phyloP scores from a whole-genome alignment of 768 basidiomycete species.

The Calvatia gigantea region DNA sequence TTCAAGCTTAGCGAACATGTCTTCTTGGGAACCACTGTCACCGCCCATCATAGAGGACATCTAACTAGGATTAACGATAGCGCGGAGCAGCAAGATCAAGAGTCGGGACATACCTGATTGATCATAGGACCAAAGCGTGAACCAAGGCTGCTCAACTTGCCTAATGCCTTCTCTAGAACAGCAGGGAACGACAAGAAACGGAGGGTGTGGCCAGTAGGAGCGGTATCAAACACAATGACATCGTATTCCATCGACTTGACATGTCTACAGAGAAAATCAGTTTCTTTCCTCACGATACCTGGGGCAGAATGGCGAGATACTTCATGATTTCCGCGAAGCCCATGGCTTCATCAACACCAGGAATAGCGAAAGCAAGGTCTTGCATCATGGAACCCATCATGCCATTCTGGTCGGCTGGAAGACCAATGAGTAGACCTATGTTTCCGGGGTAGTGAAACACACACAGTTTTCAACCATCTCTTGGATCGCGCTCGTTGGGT shows the following conservation, averaged over 20 bases:
- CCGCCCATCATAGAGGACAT: constrained; percentile 98
- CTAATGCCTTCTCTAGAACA: constrained; percentile 94
- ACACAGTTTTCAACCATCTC: constrained; percentile 98
- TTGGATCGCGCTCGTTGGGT: constrained; percentile 95
- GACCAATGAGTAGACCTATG: constrained; percentile 4
- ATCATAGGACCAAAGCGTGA: constrained; percentile 98
- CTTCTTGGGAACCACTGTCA: constrained; percentile 85
- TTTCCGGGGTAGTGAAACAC: constrained; percentile 18
- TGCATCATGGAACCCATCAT: constrained; percentile 99
- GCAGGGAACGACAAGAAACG: constrained; percentile 99
- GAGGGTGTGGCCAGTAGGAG: constrained; percentile 96
- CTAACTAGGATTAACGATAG: constrained; percentile 27
- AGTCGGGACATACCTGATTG: constrained; percentile 50
- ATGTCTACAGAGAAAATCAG: constrained; percentile 54
- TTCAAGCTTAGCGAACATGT: constrained; percentile 98
- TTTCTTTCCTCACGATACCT: not conserved
- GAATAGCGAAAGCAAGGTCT: constrained; percentile 97
- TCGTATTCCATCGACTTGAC: constrained; percentile 99
- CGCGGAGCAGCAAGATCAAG: not conserved
- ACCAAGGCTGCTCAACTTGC: constrained; percentile 90
- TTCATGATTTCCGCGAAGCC: constrained; percentile 99
- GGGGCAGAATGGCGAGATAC: constrained; percentile 39
- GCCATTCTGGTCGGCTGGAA: constrained; percentile 77
- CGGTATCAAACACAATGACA: constrained; percentile 99
- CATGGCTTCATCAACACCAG: constrained; percentile 99